Evolutionary conservation across 768 basidiomycete genomes (phyloP), one percentile per base, ranked within the genome.

Genomic region (Fistulinella prunicolor): DNA sequence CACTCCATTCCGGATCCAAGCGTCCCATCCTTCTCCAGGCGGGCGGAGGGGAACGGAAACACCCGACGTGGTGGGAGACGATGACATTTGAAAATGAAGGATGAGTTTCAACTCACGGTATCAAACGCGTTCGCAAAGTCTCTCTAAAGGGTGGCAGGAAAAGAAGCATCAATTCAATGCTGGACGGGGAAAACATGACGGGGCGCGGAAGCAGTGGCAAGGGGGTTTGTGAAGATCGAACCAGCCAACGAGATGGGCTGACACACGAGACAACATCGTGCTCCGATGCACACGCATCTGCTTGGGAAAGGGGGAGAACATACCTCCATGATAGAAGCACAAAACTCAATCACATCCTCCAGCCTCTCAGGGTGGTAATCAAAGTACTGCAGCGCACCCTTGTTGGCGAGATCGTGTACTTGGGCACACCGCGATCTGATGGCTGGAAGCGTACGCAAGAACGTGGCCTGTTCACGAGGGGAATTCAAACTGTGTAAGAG

Each of bases 361-460:
- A 94, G 84, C 51, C 82, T 85, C 57, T 84, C 83, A 22, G 88
- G 83, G 63, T 91, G 78, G 64, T 94, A 91, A 20, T 85, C 81
- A 62, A 95, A 95, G 68, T 90, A 94, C 56, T 93, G 72, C 10
- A 96, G 78, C 58, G 85, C 80, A 42, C 82, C 86, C 53, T 77
- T 62, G 64, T 80, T 71, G 12, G 90, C 94, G 17, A 95, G 82
- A 23, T 82, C 77, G 65, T 87, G 82, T 28, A 98, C 91, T 35
- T 77, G 77, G 10, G 69, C 63, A 66, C 93, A 98, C 36, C 91
- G 79, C 58, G 94, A 86, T 38, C 95, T 81, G 58, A 97, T 92
- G n/a, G 93, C 81, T 14, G 90, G 87, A 3, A 96, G 76, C 0
- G 89, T 92, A 26, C 86, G 84, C 37, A 96, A 80, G 61, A 94